Evolutionary conservation across 2,329 filamentous ascomycete genomes (phyloP), one percentile per base, ranked within the genome.

Genomic region (Botrytis porri): DNA sequence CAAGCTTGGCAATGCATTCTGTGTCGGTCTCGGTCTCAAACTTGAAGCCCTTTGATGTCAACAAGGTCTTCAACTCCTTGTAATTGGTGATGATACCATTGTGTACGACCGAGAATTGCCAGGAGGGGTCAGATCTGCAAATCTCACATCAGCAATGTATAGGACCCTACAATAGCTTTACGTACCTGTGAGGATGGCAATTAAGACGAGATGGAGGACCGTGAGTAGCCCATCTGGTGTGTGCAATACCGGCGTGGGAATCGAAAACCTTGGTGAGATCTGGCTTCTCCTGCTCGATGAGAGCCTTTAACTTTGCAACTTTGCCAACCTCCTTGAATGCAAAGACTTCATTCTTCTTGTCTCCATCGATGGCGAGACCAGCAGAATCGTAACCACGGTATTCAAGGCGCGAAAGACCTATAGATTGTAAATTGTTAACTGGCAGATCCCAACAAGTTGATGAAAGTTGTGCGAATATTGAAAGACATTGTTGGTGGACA

Each of bases 71-170:
- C 80, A 99, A 87, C 86, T 99, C 96, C 89, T 99, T 99, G 90
- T 99, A 99, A 89, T 99, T 99, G 87, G 96, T 99, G 85, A 99
- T 99, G 88, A 99, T 99, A 82, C 96, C 96, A 85, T 99, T 99
- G 92, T 99, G 96, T 75, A 98, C 96, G 80, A 99, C 91, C 77
- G 93, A 89, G 84, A 99, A 99, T 85, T 99, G 93, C 94, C 95
- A 99, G 81, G 86, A 93, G 80, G 92, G 90, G 84, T 99, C 96
- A 77, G 95, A 98, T 84, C 95, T 97, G 77, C 29, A 74, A 70
- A 45, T 65, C 25, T 54, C 22, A 41, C 35, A 75, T 77, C 45
- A 80, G 79, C 65, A 62, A 66, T 18, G 63, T 29, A 37, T 39
- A 20, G 25, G 43, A 22, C 32, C 29, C 25, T 41, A 25, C 43